These are phyloP conservation scores for Apiospora rasikravindrae DNA, from an alignment of 2,329 filamentous ascomycete species.

Conservation along the genomic window DNA sequence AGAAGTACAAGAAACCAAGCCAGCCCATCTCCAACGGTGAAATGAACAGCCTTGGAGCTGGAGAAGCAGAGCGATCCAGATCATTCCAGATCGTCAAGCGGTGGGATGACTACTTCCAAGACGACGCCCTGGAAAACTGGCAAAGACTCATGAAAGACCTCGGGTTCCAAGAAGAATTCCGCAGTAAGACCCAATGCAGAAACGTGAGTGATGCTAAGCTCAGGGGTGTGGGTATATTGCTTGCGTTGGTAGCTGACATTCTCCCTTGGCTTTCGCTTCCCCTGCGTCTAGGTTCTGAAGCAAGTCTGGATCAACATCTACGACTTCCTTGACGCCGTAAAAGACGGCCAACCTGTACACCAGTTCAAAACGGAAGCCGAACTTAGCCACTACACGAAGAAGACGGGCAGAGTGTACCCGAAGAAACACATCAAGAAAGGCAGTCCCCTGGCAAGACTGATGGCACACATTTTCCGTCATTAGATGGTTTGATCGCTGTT, in stretches of 20 bases:
- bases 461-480: conserved; percentile 39
- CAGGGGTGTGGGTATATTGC: neutral
- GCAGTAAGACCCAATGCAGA: conserved; percentile 51
- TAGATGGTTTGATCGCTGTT: neutral
- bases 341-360: conserved; percentile 32
- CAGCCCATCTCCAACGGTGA: neutral
- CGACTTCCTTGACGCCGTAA: conserved; percentile 50
- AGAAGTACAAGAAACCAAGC: neutral
- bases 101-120: conserved; percentile 34
- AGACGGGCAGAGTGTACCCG: conserved; percentile 49
- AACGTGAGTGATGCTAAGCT: conserved; percentile 41
- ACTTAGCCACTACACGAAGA: conserved; percentile 44
- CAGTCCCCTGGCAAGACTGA: conserved; percentile 45
- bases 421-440: conserved; percentile 47
- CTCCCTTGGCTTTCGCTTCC: neutral
- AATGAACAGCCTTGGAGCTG: neutral
- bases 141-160: conserved; percentile 51
- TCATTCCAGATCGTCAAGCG: conserved; percentile 13
- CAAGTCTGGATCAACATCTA: conserved; percentile 53
- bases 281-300: conserved; percentile 43
- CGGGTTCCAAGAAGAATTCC: conserved; percentile 42
- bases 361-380: conserved; percentile 40
- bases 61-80: neutral
- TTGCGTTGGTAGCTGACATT: neutral
- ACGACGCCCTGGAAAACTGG: conserved; percentile 46